A percentile compares a stretch with the other conserved stretches of the same genome.
Evolutionary conservation across 441 rosid species (phyloP).

Genomic region (Capsella rubella): DNA sequence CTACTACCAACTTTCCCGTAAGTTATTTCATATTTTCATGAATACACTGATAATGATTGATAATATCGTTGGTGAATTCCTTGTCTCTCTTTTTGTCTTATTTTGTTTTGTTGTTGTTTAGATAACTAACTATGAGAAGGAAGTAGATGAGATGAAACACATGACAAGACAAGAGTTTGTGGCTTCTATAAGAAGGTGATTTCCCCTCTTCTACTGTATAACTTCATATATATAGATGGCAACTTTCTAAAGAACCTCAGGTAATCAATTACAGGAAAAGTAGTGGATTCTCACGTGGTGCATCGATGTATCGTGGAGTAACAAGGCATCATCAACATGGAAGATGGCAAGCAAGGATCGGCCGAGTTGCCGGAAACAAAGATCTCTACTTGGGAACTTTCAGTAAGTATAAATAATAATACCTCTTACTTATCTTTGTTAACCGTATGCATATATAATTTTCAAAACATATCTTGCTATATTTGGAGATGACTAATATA

Average conservation of each 20-base stretch:
- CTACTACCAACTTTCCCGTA: conserved; percentile 94
- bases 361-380: conserved; percentile 98
- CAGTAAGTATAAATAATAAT: conserved; percentile 57
- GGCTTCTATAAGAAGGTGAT: conserved; percentile 90
- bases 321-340: conserved; percentile 99
- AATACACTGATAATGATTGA: no score
- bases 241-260: conserved; percentile 9
- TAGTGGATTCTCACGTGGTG: conserved; percentile 98
- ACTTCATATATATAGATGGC: background rate
- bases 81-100: background rate
- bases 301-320: conserved; percentile 99
- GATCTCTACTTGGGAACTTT: conserved; percentile 99
- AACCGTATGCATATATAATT: background rate
- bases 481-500: background rate
- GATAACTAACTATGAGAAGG: conserved; percentile 94
- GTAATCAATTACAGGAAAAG: conserved; percentile 68
- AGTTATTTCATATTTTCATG: background rate
- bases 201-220: background rate
- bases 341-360: conserved; percentile 98
- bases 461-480: background rate
- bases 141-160: conserved; percentile 94
- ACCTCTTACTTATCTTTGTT: background rate
- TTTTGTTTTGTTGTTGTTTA: conserved; percentile 19
- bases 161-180: conserved; percentile 99
- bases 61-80: background rate